Percentiles rank a stretch among this genome's conserved stretches.
Evolutionary conservation across 164 flowering plant genomes (phyloP).

Genomic region (Magnolia kwangsiensis): DNA sequence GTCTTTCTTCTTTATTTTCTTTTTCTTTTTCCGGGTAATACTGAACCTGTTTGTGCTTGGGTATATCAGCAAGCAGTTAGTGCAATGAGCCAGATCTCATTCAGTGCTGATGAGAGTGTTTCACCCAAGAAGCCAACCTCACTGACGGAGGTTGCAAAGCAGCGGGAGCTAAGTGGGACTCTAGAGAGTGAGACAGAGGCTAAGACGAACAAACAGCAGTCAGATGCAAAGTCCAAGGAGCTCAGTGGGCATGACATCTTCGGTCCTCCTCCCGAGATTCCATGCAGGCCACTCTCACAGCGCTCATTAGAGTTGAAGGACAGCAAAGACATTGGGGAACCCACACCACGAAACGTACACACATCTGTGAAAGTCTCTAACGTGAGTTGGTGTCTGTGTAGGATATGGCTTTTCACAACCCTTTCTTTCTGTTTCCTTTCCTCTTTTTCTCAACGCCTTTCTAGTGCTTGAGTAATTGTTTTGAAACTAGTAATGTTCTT

Average conservation of each 20-base stretch:
- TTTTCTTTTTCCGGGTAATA: no score
- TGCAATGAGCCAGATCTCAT: conserved; percentile 92
- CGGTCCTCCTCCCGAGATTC: conserved; percentile 80
- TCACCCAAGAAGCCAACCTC: conserved; percentile 76
- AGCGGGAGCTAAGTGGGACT: conserved; percentile 89
- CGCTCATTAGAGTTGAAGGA: conserved; percentile 53
- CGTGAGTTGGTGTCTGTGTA: conserved; percentile 27
- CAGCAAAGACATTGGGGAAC: conserved; percentile 57
- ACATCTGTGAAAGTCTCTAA: conserved; percentile 60
- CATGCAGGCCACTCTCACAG: conserved; percentile 48
- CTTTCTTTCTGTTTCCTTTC: not conserved
- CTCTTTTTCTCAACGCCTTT: not conserved
- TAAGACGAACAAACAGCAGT: conserved; percentile 53
- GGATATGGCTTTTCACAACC: not conserved
- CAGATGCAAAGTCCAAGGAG: conserved; percentile 85
- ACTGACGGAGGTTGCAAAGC: conserved; percentile 86
- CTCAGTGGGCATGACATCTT: conserved; percentile 93
- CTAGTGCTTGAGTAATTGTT: not conserved
- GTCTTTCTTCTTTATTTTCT: not conserved
- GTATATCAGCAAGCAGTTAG: conserved; percentile 62
- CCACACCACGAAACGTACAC: conserved; percentile 44
- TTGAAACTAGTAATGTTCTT: not conserved
- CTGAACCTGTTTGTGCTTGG: not conserved
- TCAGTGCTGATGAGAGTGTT: conserved; percentile 67
- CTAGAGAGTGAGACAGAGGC: conserved; percentile 63